Conservation (phyloP, 345 rosid species). For the Pistacia vera region DNA sequence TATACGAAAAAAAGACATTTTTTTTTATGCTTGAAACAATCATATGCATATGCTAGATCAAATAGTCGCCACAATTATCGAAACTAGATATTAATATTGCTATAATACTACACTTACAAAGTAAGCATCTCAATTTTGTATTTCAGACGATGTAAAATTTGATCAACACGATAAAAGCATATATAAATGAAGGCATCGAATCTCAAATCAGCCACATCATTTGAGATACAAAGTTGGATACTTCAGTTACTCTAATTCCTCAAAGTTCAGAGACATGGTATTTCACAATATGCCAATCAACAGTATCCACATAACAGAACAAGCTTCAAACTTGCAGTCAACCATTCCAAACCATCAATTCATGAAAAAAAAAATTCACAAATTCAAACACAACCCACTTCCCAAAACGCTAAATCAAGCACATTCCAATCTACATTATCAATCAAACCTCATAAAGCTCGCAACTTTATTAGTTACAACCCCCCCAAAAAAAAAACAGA, state of each 20-base stretch:
- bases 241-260: background rate
- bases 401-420: too few relatives aligned
- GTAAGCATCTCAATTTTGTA: too few relatives aligned
- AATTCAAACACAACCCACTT: background rate
- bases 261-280: too few relatives aligned
- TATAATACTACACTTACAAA: too few relatives aligned
- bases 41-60: background rate
- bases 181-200: too few relatives aligned
- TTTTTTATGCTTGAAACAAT: background rate
- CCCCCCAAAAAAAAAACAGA: background rate
- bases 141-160: too few relatives aligned
- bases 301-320: background rate
- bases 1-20: background rate
- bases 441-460: background rate
- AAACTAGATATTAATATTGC: background rate
- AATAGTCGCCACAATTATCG: background rate
- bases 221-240: too few relatives aligned
- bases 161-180: too few relatives aligned
- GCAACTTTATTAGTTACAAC: background rate
- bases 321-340: background rate
- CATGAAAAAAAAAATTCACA: conserved; percentile 2
- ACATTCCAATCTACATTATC: too few relatives aligned
- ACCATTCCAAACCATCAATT: background rate
- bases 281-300: too few relatives aligned
- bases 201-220: too few relatives aligned